These are phyloP conservation scores for Stachybotrys chartarum DNA, from an alignment of 2,329 filamentous ascomycete genomes.

Conservation along the genomic window DNA sequence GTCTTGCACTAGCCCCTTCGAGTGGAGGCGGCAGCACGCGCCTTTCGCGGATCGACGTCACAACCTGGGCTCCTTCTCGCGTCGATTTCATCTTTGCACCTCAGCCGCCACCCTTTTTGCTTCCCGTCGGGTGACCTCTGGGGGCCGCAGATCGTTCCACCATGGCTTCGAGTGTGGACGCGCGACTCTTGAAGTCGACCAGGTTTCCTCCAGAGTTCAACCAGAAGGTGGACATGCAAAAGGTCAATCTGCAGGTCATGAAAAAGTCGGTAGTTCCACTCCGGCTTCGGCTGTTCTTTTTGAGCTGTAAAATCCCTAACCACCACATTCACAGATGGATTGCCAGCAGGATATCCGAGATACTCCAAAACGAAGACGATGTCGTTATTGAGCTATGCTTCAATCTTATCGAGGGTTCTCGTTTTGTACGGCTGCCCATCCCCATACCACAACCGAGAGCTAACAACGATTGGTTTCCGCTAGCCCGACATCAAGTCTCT, in stretches of 20 bases:
- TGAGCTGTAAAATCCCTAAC: constrained; percentile 7
- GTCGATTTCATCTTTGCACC: constrained; percentile 7
- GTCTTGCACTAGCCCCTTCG: no score
- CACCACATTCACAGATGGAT: constrained; percentile 68
- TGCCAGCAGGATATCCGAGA: constrained; percentile 75
- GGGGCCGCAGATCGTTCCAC: constrained; percentile 12
- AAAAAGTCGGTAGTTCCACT: constrained; percentile 64
- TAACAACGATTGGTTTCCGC: constrained; percentile 8
- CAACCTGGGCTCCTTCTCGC: constrained; percentile 5
- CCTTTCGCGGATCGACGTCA: constrained; percentile 1
- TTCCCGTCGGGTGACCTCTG: neutral
- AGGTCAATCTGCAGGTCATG: constrained; percentile 96
- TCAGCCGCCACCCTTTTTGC: neutral
- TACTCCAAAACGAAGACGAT: constrained; percentile 89
- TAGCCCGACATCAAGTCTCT: constrained; percentile 94
- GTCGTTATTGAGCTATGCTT: constrained; percentile 84
- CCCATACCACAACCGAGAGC: constrained; percentile 10
- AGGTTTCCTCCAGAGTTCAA: constrained; percentile 93
- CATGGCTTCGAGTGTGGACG: constrained; percentile 82
- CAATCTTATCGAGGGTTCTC: constrained; percentile 62
- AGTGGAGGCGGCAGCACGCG: neutral
- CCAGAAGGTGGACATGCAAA: constrained; percentile 93
- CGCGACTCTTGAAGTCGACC: constrained; percentile 81
- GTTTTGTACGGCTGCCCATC: constrained; percentile 54
- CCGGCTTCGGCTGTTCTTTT: neutral